Percentiles rank a stretch among this genome's conserved stretches.
These are phyloP conservation scores for Porcisia hertigi DNA, from an alignment of 208 protist genomes.

Conservation along the genomic window DNA sequence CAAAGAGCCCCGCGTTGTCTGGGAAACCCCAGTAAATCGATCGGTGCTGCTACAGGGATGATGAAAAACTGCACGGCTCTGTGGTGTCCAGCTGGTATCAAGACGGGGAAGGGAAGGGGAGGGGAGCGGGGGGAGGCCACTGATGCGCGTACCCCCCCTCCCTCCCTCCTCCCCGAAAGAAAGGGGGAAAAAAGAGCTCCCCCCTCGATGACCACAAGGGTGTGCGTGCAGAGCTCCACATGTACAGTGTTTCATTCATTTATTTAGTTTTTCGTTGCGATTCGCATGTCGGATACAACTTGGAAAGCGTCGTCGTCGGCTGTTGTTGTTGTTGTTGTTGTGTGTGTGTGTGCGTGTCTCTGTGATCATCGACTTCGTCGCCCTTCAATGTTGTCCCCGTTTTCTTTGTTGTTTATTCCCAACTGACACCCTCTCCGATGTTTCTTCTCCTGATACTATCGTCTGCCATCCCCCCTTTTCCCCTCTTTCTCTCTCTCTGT, in stretches of 20 bases:
- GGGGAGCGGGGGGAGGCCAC: background rate
- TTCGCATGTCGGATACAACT: background rate
- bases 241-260: background rate
- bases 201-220: too few relatives aligned
- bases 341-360: conserved; percentile 2
- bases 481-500: background rate
- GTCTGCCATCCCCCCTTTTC: background rate
- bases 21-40: background rate
- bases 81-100: background rate
- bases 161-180: background rate
- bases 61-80: background rate
- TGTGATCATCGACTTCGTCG: background rate
- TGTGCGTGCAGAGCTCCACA: background rate
- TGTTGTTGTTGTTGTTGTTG: background rate
- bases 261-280: background rate
- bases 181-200: background rate
- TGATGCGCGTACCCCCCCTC: background rate
- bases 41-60: background rate
- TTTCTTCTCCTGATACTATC: background rate
- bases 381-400: background rate
- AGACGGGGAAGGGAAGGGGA: background rate
- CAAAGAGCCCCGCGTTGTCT: background rate
- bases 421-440: background rate
- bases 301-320: background rate
- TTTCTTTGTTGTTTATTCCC: background rate